Percentiles rank a stretch among this genome's conserved stretches.
phyloP scores from a whole-genome alignment of 2,329 filamentous ascomycete species.

The Neopestalotiopsis clavispora region DNA sequence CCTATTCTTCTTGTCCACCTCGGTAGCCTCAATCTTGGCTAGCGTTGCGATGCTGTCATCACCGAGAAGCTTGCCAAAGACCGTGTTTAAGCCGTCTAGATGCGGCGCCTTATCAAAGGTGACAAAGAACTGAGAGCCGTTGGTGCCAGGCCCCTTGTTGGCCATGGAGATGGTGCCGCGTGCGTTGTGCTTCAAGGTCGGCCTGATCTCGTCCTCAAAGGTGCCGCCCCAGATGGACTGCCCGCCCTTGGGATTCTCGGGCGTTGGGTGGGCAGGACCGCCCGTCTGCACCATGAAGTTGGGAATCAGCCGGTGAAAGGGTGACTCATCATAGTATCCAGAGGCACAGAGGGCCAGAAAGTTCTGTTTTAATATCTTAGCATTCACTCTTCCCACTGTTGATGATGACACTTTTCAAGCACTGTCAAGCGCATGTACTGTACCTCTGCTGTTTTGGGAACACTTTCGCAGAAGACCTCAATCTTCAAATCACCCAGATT shows the following conservation, averaged over 20 bases:
- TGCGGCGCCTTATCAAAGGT: slow-evolving; percentile 79
- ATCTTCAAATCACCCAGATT: slow-evolving; percentile 90
- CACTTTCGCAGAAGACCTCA: slow-evolving; percentile 93
- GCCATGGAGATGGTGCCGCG: slow-evolving; percentile 79
- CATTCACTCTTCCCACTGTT: slow-evolving; percentile 5
- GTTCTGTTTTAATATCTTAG: slow-evolving; percentile 59
- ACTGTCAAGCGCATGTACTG: slow-evolving; percentile 23
- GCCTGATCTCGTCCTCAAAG: slow-evolving; percentile 83
- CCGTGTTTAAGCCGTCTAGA: slow-evolving; percentile 82
- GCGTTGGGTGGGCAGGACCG: slow-evolving; percentile 59
- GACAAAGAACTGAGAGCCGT: slow-evolving; percentile 83
- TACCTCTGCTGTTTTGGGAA: slow-evolving; percentile 89
- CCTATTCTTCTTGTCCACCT: slow-evolving; percentile 79
- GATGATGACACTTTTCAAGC: neutral
- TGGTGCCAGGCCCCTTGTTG: slow-evolving; percentile 75
- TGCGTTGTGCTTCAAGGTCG: slow-evolving; percentile 69
- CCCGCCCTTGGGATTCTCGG: slow-evolving; percentile 69
- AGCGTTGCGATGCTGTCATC: slow-evolving; percentile 69
- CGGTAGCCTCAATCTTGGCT: slow-evolving; percentile 71
- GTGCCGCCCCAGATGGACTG: slow-evolving; percentile 74
- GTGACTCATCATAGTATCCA: slow-evolving; percentile 74
- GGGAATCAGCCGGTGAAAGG: slow-evolving; percentile 81
- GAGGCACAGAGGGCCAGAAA: slow-evolving; percentile 87
- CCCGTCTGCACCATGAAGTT: slow-evolving; percentile 83
- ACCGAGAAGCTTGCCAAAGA: slow-evolving; percentile 77